These are phyloP conservation scores for Trebouxiophyceae sp. DNA, from an alignment of 163 green algal species.

Conservation along the genomic window DNA sequence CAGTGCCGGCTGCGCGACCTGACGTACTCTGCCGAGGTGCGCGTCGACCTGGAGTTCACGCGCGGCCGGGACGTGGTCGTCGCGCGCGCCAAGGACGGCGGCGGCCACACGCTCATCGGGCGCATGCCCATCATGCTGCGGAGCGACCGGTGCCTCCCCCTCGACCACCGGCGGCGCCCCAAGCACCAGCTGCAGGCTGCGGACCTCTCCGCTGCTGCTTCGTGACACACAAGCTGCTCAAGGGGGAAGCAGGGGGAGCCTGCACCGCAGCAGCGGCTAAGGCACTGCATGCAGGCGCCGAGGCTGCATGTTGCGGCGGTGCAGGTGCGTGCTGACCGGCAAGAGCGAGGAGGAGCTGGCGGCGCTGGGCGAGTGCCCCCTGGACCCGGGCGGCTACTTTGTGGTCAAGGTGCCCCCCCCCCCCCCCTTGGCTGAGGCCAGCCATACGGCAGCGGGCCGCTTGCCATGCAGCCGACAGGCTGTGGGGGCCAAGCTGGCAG, in stretches of 20 bases:
- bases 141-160: slow-evolving; percentile 76
- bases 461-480: no score
- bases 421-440: no score
- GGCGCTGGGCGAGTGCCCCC: slow-evolving; percentile 84
- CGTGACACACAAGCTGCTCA: no score
- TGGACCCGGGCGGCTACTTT: slow-evolving; percentile 98
- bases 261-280: no score
- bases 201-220: slow-evolving; percentile 4
- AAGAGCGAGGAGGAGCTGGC: slow-evolving; percentile 85
- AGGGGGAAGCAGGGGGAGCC: no score
- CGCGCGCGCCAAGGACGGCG: neutral
- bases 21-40: slow-evolving; percentile 95
- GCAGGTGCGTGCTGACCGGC: slow-evolving; percentile 70
- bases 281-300: no score
- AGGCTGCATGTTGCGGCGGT: no score
- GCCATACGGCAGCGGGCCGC: neutral
- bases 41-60: slow-evolving; percentile 96
- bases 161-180: no score
- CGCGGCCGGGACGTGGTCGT: slow-evolving; percentile 49
- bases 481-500: no score
- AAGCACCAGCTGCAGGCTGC: no score
- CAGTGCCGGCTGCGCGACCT: slow-evolving; percentile 96
- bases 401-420: slow-evolving; percentile 68
- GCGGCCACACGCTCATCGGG: slow-evolving; percentile 77
- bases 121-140: slow-evolving; percentile 97